A percentile compares a stretch with the other conserved stretches of the same genome.
Evolutionary conservation across 2,329 filamentous ascomycete species (phyloP).

Genomic region (Rhynchosporium secalis): DNA sequence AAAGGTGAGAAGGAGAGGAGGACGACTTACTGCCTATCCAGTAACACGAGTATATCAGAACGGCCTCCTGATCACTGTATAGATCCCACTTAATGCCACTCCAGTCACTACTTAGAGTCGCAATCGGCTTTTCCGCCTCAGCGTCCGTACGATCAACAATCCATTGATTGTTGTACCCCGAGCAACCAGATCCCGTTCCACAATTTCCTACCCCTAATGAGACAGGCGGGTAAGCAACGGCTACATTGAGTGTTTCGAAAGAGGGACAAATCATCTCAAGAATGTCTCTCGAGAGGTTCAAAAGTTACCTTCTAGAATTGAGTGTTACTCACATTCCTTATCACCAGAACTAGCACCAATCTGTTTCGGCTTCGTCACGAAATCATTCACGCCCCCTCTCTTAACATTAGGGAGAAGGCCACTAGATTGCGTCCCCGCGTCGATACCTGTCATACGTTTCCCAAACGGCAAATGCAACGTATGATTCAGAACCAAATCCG

Average conservation of each 20-base stretch:
- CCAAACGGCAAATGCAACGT: conserved; percentile 71
- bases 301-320: no score
- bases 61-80: conserved; percentile 79
- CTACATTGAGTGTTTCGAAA: no score
- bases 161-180: conserved; percentile 68
- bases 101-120: conserved; percentile 68
- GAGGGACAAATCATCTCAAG: no score
- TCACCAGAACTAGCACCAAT: conserved; percentile 67
- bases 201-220: conserved; percentile 63
- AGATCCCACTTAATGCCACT: conserved; percentile 82
- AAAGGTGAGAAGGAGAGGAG: not conserved
- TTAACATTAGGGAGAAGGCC: conserved; percentile 68
- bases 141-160: conserved; percentile 44
- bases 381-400: conserved; percentile 69
- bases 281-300: no score
- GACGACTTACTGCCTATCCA: conserved; percentile 50
- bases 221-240: no score
- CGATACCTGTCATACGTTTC: conserved; percentile 65
- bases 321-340: conserved; percentile 44
- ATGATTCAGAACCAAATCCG: conserved; percentile 63
- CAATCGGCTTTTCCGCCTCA: conserved; percentile 46
- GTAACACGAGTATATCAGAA: conserved; percentile 79
- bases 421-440: conserved; percentile 70
- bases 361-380: conserved; percentile 77
- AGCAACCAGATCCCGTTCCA: conserved; percentile 73